Percentiles rank a stretch among this genome's conserved stretches.
These are phyloP conservation scores for Xylariaceae sp. DNA, from an alignment of 2,329 filamentous ascomycete species.

Conservation along the genomic window DNA sequence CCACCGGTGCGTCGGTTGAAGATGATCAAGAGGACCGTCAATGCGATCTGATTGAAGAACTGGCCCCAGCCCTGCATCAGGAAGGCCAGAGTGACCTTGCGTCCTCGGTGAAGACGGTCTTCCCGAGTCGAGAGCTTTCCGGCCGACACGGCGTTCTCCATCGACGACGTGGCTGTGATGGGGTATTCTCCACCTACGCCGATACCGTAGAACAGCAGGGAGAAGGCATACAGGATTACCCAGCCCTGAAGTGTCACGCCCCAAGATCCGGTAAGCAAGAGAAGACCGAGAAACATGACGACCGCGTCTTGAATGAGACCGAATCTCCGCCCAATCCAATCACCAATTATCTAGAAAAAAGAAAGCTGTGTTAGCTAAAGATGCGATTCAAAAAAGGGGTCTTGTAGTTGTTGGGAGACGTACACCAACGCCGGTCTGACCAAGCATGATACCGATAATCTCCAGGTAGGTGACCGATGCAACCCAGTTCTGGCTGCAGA, in stretches of 20 bases:
- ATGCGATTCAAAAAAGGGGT: background rate
- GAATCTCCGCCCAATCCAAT: slow-evolving; percentile 84
- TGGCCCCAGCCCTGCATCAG: slow-evolving; percentile 99
- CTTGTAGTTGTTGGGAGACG: slow-evolving; percentile 22
- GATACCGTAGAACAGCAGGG: slow-evolving; percentile 81
- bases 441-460: slow-evolving; percentile 90
- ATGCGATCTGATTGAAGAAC: slow-evolving; percentile 83
- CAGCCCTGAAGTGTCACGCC: slow-evolving; percentile 81
- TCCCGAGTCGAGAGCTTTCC: slow-evolving; percentile 86
- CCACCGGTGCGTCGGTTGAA: slow-evolving; percentile 75
- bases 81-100: slow-evolving; percentile 93
- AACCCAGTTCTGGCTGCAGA: slow-evolving; percentile 76
- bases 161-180: slow-evolving; percentile 91
- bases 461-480: slow-evolving; percentile 85
- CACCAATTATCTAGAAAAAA: slow-evolving; percentile 45
- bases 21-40: slow-evolving; percentile 81
- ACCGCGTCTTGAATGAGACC: slow-evolving; percentile 91
- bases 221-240: slow-evolving; percentile 96
- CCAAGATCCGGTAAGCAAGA: slow-evolving; percentile 92
- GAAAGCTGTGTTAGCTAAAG: slow-evolving; percentile 15
- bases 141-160: slow-evolving; percentile 82
- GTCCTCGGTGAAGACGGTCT: slow-evolving; percentile 89
- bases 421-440: slow-evolving; percentile 82
- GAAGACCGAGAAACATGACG: slow-evolving; percentile 89
- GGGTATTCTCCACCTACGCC: slow-evolving; percentile 85